Percentiles rank a stretch among this genome's conserved stretches.
Conservation (phyloP, 140 eudicot species). For the Cichorium intybus region DNA sequence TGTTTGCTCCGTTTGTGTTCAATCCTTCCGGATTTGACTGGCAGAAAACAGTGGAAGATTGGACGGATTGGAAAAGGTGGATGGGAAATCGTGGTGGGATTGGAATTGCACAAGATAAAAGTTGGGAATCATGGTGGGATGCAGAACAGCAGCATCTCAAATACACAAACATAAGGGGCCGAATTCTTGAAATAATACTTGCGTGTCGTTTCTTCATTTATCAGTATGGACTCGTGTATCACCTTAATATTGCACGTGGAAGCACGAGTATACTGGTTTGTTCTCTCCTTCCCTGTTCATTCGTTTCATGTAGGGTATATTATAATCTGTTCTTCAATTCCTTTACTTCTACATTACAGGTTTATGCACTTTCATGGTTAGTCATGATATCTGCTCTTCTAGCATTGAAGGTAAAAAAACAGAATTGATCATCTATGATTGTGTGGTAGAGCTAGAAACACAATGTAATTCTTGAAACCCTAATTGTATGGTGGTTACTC, state of each 20-base stretch:
- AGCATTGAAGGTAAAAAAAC: slow-evolving; percentile 71
- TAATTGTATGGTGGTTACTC: slow-evolving; percentile 6
- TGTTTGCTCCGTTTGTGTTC: slow-evolving; percentile 96
- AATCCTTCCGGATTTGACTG: slow-evolving; percentile 98
- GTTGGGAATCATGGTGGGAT: slow-evolving; percentile 99
- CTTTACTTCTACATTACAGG: slow-evolving; percentile 38
- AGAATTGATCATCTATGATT: slow-evolving; percentile 6
- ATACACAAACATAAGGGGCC: slow-evolving; percentile 75
- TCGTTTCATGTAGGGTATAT: neutral
- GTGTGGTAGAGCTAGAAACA: neutral
- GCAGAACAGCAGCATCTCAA: slow-evolving; percentile 87
- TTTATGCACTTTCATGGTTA: slow-evolving; percentile 95
- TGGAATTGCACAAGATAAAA: slow-evolving; percentile 76
- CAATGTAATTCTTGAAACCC: neutral
- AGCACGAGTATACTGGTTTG: slow-evolving; percentile 73
- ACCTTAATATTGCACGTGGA: slow-evolving; percentile 77
- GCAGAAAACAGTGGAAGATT: slow-evolving; percentile 98
- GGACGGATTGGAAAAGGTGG: slow-evolving; percentile 99
- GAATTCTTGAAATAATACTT: slow-evolving; percentile 78
- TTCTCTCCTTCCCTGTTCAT: neutral
- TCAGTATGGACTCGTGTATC: slow-evolving; percentile 95
- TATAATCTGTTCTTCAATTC: neutral
- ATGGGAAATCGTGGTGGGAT: slow-evolving; percentile 99
- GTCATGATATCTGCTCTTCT: slow-evolving; percentile 74
- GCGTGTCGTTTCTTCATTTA: slow-evolving; percentile 86